Conservation (phyloP, 2,329 filamentous ascomycete genomes). For the Paracoccidioides brasiliensis region DNA sequence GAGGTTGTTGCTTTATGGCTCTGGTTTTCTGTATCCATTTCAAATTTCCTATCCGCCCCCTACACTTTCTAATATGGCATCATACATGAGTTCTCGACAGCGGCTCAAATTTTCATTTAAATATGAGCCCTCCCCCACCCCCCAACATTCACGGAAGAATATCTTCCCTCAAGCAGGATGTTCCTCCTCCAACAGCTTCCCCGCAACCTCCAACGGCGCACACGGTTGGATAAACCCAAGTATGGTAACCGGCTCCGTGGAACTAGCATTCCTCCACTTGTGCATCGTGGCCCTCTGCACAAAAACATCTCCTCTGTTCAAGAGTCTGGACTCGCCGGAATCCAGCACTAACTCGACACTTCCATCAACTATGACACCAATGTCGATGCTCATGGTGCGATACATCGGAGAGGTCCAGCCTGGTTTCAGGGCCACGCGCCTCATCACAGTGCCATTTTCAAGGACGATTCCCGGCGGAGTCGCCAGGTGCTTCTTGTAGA, state of each 20-base stretch:
- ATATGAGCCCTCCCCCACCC: not conserved
- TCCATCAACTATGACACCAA: slow-evolving; percentile 26
- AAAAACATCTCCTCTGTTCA: slow-evolving; percentile 24
- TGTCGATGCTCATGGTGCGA: slow-evolving; percentile 26
- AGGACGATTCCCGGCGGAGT: slow-evolving; percentile 23
- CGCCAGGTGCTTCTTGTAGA: slow-evolving; percentile 23
- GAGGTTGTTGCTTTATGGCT: too few species aligned
- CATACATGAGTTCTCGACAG: too few species aligned
- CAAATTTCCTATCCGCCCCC: too few species aligned
- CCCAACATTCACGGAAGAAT: not conserved
- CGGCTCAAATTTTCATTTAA: not conserved
- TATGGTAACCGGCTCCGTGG: slow-evolving; percentile 32
- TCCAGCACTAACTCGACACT: slow-evolving; percentile 26
- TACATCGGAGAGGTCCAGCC: slow-evolving; percentile 24
- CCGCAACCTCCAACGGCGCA: not conserved
- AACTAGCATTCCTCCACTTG: slow-evolving; percentile 32
- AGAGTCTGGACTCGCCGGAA: slow-evolving; percentile 20
- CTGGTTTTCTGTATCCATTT: too few species aligned
- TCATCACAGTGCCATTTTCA: slow-evolving; percentile 20
- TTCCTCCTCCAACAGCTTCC: slow-evolving; percentile 3
- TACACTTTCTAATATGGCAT: too few species aligned
- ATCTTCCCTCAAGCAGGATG: not conserved
- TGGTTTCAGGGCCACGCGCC: slow-evolving; percentile 24
- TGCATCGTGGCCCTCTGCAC: slow-evolving; percentile 22
- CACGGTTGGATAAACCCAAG: slow-evolving; percentile 14